Evolutionary conservation across 805 yeast species (phyloP).

Genomic region (Tetrapisispora taiwanensis): DNA sequence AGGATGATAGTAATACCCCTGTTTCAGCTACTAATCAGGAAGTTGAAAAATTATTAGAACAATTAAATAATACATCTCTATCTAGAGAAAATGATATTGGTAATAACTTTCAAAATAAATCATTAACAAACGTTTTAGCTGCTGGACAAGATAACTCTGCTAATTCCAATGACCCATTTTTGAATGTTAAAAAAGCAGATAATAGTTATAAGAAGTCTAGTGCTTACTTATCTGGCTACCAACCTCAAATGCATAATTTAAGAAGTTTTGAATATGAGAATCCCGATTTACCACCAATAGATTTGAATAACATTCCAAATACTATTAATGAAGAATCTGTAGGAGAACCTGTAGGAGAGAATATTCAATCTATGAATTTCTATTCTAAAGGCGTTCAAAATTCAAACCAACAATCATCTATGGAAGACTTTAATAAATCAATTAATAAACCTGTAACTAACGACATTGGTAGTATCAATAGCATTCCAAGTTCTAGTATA

Average conservation of each 20-base stretch:
- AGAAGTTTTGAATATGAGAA: neutral
- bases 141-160: neutral
- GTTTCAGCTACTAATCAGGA: slow-evolving; percentile 13
- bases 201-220: slow-evolving; percentile 24
- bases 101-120: neutral
- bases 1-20: neutral
- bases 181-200: neutral
- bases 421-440: neutral
- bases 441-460: neutral
- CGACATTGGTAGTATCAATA: neutral
- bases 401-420: neutral
- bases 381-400: neutral
- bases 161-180: neutral
- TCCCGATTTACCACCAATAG: neutral
- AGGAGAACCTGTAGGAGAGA: neutral
- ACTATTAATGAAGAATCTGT: neutral
- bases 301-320: neutral
- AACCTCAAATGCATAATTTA: neutral
- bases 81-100: slow-evolving; percentile 11
- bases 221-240: slow-evolving; percentile 27
- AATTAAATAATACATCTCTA: slow-evolving; percentile 21
- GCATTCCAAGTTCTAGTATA: neutral
- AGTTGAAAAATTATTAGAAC: slow-evolving; percentile 25
- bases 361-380: neutral
- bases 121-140: neutral